These are phyloP conservation scores for Aspergillus cejpii DNA, from an alignment of 2,329 filamentous ascomycete species.

Conservation along the genomic window DNA sequence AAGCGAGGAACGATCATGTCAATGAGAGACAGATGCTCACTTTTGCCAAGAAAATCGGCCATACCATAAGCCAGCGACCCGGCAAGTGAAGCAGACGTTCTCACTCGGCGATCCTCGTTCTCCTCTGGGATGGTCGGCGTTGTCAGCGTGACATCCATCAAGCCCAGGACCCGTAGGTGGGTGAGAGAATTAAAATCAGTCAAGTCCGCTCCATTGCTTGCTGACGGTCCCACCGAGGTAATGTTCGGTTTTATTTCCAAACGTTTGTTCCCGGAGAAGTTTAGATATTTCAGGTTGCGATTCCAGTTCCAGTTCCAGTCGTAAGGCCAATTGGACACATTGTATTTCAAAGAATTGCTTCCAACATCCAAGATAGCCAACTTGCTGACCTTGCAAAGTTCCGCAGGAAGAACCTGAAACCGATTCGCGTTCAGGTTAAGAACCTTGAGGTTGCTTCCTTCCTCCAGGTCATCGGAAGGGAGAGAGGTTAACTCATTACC, in stretches of 20 bases:
- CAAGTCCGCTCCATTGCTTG: conserved; percentile 58
- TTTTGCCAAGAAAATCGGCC: conserved; percentile 88
- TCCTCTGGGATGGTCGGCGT: conserved; percentile 91
- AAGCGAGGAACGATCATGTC: conserved; percentile 93
- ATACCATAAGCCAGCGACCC: conserved; percentile 92
- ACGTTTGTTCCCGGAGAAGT: conserved; percentile 92
- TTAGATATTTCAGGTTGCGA: conserved; percentile 86
- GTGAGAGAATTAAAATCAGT: conserved; percentile 83
- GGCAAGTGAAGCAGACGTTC: conserved; percentile 91
- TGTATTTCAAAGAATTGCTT: conserved; percentile 94
- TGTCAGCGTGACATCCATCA: conserved; percentile 97
- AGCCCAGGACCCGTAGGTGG: conserved; percentile 77
- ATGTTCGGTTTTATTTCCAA: conserved; percentile 75
- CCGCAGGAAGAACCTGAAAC: conserved; percentile 91
- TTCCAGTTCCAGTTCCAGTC: conserved; percentile 99
- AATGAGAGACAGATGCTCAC: conserved; percentile 90
- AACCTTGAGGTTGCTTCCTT: conserved; percentile 77
- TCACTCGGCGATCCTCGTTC: conserved; percentile 86
- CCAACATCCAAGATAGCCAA: conserved; percentile 88
- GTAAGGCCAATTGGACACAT: conserved; percentile 97
- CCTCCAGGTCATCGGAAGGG: conserved; percentile 88
- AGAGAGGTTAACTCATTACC: conserved; percentile 89
- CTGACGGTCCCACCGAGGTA: conserved; percentile 48
- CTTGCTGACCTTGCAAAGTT: conserved; percentile 89
- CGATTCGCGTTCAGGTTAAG: conserved; percentile 97